Evolutionary conservation across 257 asterid genomes (phyloP), one percentile per base, ranked within the genome.

Genomic region (Nicotiana knightiana): DNA sequence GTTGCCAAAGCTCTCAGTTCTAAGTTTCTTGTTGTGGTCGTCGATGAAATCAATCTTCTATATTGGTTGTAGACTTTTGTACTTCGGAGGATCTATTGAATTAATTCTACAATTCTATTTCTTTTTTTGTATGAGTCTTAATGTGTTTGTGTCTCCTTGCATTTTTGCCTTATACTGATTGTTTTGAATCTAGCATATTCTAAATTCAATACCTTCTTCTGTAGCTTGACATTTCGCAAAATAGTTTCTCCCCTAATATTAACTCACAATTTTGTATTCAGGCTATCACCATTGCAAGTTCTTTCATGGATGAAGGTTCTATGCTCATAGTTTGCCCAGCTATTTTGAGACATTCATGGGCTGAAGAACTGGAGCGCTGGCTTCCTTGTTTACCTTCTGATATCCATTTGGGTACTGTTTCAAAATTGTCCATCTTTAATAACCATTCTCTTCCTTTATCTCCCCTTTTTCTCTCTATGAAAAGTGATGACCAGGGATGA

Each of bases 301-400:
- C 97, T 87, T 96, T 93, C 88, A 81, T 81, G 91, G 88, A 93
- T 79, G 97, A 93, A 82, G 99, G 99, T 85, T 87, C 97, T 80
- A 86, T 90, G 84, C 99, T 96, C 83, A 91, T 96, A 80, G 97
- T 96, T 79, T 96, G 99, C 84, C 99, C 99, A 83, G 99, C 99
- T 79, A 96, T 96, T 81, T 89, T 96, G 88, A 87, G 99, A 78
- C 82, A 87, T 87, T 84, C 98, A 57, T 96, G 99, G 99, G 98
- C 97, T 58, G 99, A 96, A 87, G 99, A 96, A 85, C 82, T 96
- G 82, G 99, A 96, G 87, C 98, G 91, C 16, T 96, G 99, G 99
- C 85, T 93, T 84, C 96, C 98, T 43, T 93, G 97, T 86, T 86
- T 92, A 90, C 97, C 99, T 82, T 89, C 95, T 81, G 99, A 96